Conservation (phyloP, 495 filamentous ascomycete species). For the Neurospora terricola region DNA sequence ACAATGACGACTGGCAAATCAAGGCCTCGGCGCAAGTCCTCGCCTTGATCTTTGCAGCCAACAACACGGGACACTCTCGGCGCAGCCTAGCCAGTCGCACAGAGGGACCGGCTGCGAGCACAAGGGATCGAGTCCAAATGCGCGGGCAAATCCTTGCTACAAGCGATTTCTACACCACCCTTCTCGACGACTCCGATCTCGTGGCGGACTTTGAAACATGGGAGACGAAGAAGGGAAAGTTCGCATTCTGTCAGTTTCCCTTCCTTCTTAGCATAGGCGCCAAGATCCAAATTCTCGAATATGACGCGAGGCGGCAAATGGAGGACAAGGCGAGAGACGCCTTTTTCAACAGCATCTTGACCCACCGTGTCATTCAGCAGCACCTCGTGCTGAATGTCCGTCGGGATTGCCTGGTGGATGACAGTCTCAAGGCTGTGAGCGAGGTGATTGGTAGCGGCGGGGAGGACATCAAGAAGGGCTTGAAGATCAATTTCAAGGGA, state of each 20-base stretch:
- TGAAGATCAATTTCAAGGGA: constrained; percentile 77
- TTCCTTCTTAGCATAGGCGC: constrained; percentile 90
- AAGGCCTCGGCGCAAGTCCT: constrained; percentile 73
- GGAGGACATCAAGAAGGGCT: constrained; percentile 87
- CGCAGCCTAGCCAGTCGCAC: constrained; percentile 5
- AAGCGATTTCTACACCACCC: constrained; percentile 77
- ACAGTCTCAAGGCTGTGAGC: constrained; percentile 78
- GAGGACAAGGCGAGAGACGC: constrained; percentile 81
- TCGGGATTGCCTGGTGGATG: constrained; percentile 83
- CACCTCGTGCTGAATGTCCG: constrained; percentile 73
- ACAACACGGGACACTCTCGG: constrained; percentile 44
- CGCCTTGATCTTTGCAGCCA: constrained; percentile 75
- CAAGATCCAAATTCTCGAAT: constrained; percentile 86
- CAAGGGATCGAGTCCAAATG: constrained; percentile 22
- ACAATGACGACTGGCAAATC: constrained; percentile 88
- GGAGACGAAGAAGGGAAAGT: constrained; percentile 66
- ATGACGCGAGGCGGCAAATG: constrained; percentile 89
- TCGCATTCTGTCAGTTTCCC: constrained; percentile 90
- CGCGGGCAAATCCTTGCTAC: constrained; percentile 45
- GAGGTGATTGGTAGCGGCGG: constrained; percentile 74
- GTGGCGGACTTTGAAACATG: constrained; percentile 83
- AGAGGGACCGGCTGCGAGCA: not conserved
- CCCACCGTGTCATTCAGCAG: constrained; percentile 62
- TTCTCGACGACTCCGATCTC: constrained; percentile 78
- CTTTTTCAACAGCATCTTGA: constrained; percentile 82